Evolutionary conservation across 305 asterid species (phyloP).

Genomic region (Solanum aculeatissimum): DNA sequence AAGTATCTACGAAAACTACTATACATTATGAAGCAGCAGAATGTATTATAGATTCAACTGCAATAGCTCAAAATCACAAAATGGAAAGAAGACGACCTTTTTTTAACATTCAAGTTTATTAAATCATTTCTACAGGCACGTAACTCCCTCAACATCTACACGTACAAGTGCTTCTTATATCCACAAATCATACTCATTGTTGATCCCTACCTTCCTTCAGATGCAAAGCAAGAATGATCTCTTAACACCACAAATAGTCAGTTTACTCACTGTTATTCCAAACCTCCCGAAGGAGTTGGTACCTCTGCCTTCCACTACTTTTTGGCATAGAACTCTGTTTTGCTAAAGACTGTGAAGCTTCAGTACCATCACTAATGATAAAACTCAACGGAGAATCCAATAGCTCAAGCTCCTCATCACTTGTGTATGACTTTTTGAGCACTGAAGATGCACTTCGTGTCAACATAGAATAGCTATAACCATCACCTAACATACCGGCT

Average conservation of each 20-base stretch:
- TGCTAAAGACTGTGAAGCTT: constrained; percentile 21
- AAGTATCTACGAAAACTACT: neutral
- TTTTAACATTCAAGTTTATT: neutral
- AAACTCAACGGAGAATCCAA: constrained; percentile 52
- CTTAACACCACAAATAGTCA: neutral
- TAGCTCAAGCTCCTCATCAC: constrained; percentile 77
- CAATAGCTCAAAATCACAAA: neutral
- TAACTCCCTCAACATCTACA: neutral
- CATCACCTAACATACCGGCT: constrained; percentile 28
- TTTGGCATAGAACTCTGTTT: constrained; percentile 18
- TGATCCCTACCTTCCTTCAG: neutral
- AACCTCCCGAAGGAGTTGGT: constrained; percentile 42
- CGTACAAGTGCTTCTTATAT: neutral
- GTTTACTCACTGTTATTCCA: constrained; percentile 31
- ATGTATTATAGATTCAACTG: neutral
- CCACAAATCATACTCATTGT: neutral
- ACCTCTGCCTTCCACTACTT: constrained; percentile 23
- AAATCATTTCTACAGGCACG: neutral
- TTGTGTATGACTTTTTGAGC: constrained; percentile 60
- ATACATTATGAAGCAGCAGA: neutral
- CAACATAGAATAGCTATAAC: constrained; percentile 23
- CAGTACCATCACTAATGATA: constrained; percentile 18
- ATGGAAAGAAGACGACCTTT: neutral
- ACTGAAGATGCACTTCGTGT: constrained; percentile 38
- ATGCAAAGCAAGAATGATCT: neutral